phyloP scores from a whole-genome alignment of 2,329 filamentous ascomycete species.

The Claviceps paspali region DNA sequence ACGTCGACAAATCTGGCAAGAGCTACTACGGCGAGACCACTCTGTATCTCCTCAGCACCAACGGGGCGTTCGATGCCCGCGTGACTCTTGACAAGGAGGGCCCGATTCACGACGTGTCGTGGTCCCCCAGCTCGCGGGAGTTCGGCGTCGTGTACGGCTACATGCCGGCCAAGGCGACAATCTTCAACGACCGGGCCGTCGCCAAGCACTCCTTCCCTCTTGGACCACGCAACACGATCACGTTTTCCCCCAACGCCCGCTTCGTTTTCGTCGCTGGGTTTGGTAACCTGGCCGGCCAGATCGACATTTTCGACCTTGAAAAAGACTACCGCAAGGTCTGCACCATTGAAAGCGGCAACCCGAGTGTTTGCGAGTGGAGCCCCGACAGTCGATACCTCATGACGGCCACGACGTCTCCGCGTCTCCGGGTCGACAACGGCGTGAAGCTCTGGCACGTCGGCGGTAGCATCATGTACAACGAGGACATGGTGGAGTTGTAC shows the following conservation, averaged over 20 bases:
- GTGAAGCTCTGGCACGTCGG: constrained; percentile 89
- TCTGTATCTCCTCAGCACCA: constrained; percentile 85
- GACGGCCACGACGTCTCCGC: constrained; percentile 93
- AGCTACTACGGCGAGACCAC: constrained; percentile 99
- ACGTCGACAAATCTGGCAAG: constrained; percentile 96
- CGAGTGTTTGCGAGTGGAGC: constrained; percentile 94
- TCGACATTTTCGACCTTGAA: constrained; percentile 92
- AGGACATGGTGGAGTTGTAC: constrained; percentile 91
- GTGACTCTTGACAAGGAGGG: constrained; percentile 92
- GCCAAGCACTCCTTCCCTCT: constrained; percentile 75
- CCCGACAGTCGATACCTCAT: constrained; percentile 90
- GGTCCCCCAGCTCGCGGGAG: constrained; percentile 95
- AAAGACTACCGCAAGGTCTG: constrained; percentile 86
- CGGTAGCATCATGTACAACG: constrained; percentile 82
- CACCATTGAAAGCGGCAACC: constrained; percentile 90
- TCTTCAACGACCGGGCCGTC: constrained; percentile 83
- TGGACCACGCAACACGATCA: constrained; percentile 82
- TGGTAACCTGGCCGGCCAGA: constrained; percentile 91
- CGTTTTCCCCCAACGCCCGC: constrained; percentile 83
- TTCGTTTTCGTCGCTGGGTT: constrained; percentile 93
- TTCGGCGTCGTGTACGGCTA: constrained; percentile 96
- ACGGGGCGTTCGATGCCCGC: constrained; percentile 81
- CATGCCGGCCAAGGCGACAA: constrained; percentile 98
- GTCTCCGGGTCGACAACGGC: constrained; percentile 91
- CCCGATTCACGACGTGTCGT: constrained; percentile 94